These are phyloP conservation scores for Plasmodium berghei DNA, from an alignment of 169 alveolate species.

Conservation along the genomic window DNA sequence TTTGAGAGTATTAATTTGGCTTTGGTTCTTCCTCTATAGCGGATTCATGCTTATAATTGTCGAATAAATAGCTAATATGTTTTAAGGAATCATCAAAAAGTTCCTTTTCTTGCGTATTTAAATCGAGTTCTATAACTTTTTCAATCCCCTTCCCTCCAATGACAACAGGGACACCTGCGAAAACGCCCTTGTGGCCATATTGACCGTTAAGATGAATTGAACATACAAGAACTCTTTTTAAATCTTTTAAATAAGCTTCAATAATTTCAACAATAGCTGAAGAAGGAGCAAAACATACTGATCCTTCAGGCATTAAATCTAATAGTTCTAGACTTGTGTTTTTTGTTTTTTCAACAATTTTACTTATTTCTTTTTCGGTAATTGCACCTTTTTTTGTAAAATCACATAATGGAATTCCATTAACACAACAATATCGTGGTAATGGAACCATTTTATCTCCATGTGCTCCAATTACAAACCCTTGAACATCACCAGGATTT, in stretches of 20 bases:
- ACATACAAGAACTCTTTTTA: slow-evolving; percentile 84
- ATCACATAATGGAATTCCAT: slow-evolving; percentile 85
- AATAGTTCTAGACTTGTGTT: slow-evolving; percentile 82
- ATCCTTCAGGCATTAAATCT: slow-evolving; percentile 81
- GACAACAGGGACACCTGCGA: slow-evolving; percentile 85
- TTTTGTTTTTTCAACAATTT: slow-evolving; percentile 82
- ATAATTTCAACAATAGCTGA: slow-evolving; percentile 84
- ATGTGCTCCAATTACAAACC: slow-evolving; percentile 87
- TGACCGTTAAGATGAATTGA: slow-evolving; percentile 83
- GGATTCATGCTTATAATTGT: slow-evolving; percentile 71
- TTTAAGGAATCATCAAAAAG: slow-evolving; percentile 78
- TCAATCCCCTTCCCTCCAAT: slow-evolving; percentile 86
- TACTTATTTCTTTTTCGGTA: slow-evolving; percentile 79
- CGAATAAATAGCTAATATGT: slow-evolving; percentile 67
- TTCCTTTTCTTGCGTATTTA: slow-evolving; percentile 79
- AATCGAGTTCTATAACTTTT: slow-evolving; percentile 79
- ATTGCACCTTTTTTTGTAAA: slow-evolving; percentile 81
- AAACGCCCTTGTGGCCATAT: slow-evolving; percentile 84
- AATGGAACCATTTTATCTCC: slow-evolving; percentile 85
- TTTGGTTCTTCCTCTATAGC: slow-evolving; percentile 52
- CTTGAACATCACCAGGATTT: slow-evolving; percentile 84
- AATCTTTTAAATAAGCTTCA: slow-evolving; percentile 83
- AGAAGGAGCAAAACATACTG: slow-evolving; percentile 87
- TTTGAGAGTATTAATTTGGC: slow-evolving; percentile 13
- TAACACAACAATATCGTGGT: slow-evolving; percentile 82